phyloP scores from a whole-genome alignment of 768 basidiomycete genomes.

The Termitomyces sp. region DNA sequence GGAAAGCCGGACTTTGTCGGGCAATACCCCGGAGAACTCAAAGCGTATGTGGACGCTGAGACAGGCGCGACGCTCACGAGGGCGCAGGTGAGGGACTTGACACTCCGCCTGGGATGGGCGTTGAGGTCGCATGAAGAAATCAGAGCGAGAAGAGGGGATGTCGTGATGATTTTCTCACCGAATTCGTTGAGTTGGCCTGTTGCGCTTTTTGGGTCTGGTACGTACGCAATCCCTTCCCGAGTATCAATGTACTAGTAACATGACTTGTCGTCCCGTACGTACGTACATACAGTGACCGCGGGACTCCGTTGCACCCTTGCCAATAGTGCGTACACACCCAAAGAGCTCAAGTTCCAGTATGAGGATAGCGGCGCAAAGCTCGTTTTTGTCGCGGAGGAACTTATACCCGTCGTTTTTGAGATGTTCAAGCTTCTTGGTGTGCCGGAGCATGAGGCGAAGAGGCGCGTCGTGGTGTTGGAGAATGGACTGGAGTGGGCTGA shows the following conservation, averaged over 20 bases:
- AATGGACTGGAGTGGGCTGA: constrained; percentile 46
- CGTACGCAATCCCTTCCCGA: constrained; percentile 9
- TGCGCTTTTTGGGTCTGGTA: constrained; percentile 45
- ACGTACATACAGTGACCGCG: constrained; percentile 57
- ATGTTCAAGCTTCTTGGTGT: constrained; percentile 56
- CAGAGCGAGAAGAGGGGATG: constrained; percentile 47
- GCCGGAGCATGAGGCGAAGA: constrained; percentile 42
- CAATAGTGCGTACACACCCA: constrained; percentile 68
- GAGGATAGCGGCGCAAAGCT: constrained; percentile 61
- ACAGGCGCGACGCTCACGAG: constrained; percentile 60
- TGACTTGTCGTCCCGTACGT: background rate
- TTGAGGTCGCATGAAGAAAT: constrained; percentile 45
- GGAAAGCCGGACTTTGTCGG: constrained; percentile 35
- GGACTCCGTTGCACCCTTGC: constrained; percentile 70
- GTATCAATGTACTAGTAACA: background rate
- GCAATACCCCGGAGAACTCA: constrained; percentile 38
- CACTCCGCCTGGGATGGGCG: constrained; percentile 59
- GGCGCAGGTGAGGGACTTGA: constrained; percentile 46
- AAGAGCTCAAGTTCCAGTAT: constrained; percentile 74
- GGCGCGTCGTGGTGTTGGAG: constrained; percentile 57
- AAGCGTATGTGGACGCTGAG: constrained; percentile 67
- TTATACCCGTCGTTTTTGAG: constrained; percentile 51
- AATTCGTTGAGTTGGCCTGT: constrained; percentile 61
- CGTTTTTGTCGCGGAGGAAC: constrained; percentile 63
- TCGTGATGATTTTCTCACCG: constrained; percentile 64